A percentile compares a stretch with the other conserved stretches of the same genome.
phyloP scores from a whole-genome alignment of 176 grass and related monocot genomes.

The Phyllostachys edulis region DNA sequence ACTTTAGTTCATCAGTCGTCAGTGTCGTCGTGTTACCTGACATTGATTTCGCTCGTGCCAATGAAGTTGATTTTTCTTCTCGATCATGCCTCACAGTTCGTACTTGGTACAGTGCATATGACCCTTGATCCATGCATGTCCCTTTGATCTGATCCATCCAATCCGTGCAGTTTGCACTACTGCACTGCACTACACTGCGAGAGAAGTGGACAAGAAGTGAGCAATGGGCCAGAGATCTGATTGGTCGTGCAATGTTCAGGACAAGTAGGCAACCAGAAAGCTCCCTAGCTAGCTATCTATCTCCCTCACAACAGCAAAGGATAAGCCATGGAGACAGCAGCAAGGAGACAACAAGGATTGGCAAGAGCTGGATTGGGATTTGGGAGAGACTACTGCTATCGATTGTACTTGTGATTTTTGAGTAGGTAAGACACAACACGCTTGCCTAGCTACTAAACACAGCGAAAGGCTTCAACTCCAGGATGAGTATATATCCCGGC shows the following conservation, averaged over 20 bases:
- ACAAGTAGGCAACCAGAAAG: not conserved
- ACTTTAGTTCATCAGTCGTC: not conserved
- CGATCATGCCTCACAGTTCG: not conserved
- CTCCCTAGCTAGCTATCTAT: not conserved
- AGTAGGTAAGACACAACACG: not conserved
- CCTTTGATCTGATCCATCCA: not conserved
- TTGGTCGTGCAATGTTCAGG: not conserved
- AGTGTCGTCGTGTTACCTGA: not conserved
- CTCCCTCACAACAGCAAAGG: not conserved
- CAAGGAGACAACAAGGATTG: conserved; percentile 1
- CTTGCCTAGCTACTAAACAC: too few relatives aligned
- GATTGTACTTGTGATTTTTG: not conserved
- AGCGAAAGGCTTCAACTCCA: not conserved
- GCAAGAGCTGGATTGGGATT: not conserved
- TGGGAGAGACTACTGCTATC: not conserved
- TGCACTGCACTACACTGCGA: not conserved
- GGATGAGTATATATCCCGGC: not conserved
- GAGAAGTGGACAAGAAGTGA: not conserved
- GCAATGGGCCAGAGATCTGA: not conserved
- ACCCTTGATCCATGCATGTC: not conserved
- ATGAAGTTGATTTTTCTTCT: not conserved
- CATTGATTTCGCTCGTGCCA: not conserved
- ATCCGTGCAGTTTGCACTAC: not conserved
- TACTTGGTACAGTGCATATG: not conserved
- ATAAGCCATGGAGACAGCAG: not conserved